Conservation (phyloP, 2,329 filamentous ascomycete genomes). For the Aspergillus fumigatus region DNA sequence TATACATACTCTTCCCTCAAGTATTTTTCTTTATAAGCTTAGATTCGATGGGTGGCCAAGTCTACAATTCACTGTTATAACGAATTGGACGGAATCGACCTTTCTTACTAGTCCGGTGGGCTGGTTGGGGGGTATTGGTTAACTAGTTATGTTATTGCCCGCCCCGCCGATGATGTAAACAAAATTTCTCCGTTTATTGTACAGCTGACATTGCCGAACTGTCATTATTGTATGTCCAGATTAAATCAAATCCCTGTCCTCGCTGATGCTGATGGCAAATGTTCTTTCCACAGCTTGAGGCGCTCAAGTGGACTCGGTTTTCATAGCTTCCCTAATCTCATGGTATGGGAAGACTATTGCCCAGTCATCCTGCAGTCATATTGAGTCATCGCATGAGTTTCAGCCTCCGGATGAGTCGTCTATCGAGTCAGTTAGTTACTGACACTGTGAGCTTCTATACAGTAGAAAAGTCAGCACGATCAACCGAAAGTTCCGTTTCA, state of each 20-base stretch:
- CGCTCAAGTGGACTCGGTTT: neutral
- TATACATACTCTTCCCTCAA: neutral
- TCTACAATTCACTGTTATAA: too few relatives aligned
- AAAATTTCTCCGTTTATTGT: neutral
- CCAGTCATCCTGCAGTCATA: neutral
- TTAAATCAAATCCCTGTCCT: neutral
- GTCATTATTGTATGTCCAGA: neutral
- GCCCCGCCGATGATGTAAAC: constrained; percentile 2
- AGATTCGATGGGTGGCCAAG: neutral
- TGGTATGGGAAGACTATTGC: neutral
- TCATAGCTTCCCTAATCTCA: neutral
- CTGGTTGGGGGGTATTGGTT: neutral
- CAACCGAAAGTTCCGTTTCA: neutral
- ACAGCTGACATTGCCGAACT: neutral
- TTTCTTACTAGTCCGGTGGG: neutral
- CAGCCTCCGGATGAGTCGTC: neutral
- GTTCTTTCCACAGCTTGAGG: neutral
- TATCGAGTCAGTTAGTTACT: neutral
- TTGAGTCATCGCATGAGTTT: neutral
- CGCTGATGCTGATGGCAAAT: neutral
- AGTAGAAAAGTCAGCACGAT: neutral
- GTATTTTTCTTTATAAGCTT: neutral
- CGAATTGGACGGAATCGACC: too few relatives aligned
- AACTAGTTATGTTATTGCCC: neutral
- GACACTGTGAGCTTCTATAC: neutral